Evolutionary conservation across 2,329 filamentous ascomycete genomes (phyloP).

Genomic region (Pseudogymnoascus sp.): DNA sequence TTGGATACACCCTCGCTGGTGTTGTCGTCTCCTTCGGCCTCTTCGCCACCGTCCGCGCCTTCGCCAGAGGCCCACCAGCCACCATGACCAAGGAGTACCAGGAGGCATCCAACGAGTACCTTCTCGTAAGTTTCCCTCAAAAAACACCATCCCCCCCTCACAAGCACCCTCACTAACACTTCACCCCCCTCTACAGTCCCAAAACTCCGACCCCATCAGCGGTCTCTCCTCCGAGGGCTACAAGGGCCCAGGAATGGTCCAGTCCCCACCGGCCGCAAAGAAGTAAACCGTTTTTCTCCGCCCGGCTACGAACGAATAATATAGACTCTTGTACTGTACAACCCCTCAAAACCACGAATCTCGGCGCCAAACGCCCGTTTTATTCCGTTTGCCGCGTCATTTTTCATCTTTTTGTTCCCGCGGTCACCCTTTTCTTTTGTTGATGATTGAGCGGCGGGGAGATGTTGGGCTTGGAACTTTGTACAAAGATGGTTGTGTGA

Average conservation of each 20-base stretch:
- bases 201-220: slow-evolving; percentile 80
- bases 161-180: slow-evolving; percentile 1
- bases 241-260: slow-evolving; percentile 69
- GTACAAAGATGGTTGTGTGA: background rate
- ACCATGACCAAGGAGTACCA: slow-evolving; percentile 98
- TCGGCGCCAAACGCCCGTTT: slow-evolving; percentile 7
- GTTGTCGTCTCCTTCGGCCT: slow-evolving; percentile 59
- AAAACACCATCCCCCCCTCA: background rate
- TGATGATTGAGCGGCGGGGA: background rate
- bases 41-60: slow-evolving; percentile 65
- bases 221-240: slow-evolving; percentile 76
- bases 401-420: background rate
- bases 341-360: background rate
- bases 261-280: slow-evolving; percentile 48
- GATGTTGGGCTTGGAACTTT: background rate
- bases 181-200: slow-evolving; percentile 48
- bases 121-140: slow-evolving; percentile 59
- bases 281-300: slow-evolving; percentile 5
- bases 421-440: background rate
- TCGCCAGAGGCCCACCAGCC: slow-evolving; percentile 64
- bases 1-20: slow-evolving; percentile 64
- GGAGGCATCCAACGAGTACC: slow-evolving; percentile 87
- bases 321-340: slow-evolving; percentile 4
- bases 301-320: slow-evolving; percentile 8
- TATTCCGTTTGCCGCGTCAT: background rate